phyloP scores from a whole-genome alignment of 257 asterid species.

The Primulina tabacum region DNA sequence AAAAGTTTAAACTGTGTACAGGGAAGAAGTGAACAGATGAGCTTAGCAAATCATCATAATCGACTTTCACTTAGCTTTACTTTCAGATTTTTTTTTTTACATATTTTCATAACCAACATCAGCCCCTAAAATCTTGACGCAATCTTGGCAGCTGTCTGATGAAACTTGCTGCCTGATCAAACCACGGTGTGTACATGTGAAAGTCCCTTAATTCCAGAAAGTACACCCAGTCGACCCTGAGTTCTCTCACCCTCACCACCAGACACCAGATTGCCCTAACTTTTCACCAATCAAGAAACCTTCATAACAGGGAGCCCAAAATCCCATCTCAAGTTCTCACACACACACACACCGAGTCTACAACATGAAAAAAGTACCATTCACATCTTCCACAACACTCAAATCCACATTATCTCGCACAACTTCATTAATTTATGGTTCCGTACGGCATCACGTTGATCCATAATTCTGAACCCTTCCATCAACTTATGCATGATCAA shows the following conservation, averaged over 20 bases:
- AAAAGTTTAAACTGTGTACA: neutral
- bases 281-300: constrained; percentile 16
- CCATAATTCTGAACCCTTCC: neutral
- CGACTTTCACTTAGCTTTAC: constrained; percentile 7
- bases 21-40: neutral
- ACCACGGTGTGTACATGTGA: neutral
- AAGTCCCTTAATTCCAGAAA: too few relatives aligned
- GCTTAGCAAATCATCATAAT: neutral
- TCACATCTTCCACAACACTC: neutral
- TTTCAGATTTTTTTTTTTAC: neutral
- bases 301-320: neutral
- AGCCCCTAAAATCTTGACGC: neutral
- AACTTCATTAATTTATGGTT: neutral
- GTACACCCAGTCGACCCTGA: neutral
- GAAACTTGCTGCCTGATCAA: neutral
- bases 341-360: neutral
- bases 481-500: neutral
- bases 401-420: neutral
- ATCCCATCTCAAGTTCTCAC: neutral
- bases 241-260: neutral
- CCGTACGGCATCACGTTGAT: neutral
- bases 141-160: neutral
- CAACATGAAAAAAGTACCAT: neutral
- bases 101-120: neutral
- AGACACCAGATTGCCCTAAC: constrained; percentile 13